Evolutionary conservation across 805 yeast species (phyloP), one percentile per base, ranked within the genome.

Genomic region (Pichia pseudocactophila): DNA sequence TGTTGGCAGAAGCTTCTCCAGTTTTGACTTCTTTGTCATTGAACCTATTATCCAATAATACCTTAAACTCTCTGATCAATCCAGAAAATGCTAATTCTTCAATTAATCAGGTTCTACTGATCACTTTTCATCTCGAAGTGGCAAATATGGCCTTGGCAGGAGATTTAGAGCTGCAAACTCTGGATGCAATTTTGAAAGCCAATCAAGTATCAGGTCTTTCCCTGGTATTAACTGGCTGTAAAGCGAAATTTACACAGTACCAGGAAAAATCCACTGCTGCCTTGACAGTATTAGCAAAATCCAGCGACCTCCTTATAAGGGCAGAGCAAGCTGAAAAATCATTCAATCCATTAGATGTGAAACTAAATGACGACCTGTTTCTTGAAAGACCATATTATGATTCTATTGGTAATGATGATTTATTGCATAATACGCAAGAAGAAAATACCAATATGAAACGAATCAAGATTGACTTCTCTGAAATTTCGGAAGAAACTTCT

Each of bases 221-320:
- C 39, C 73, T 80, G 49, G 73, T 80, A 0, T 63, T 90, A 36
- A 83, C 97, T 1, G 97, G 97, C 50, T 84, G 92, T 43, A 79
- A 79, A 51, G 96, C 96, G 9, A 82, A 79, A 57, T 71, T 92
- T 56, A 90, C 97, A 4, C 84, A 84, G 59, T 85, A 68, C 58
- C 97, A 90, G 63, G 70, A 71, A 37, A 70, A 68, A 28, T 76
- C 80, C n/a, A 74, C 81, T 20, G 74, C 96, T 0, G 77, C 86
- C 32, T 71, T 90, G 46, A 73, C 89, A 13, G 74, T 87, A 20
- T 62, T 90, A 17, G 97, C 97, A 1, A 72, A 75, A 42, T 68
- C 75, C 39, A 56, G 63, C 18, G 57, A 54, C 1, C 42, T 60
- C 22, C 45, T 58, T 31, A 37, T 54, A 5, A 45, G 50, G 27